Base-by-base conservation (phyloP, 1,284 basidiomycete genomes). In the Apiotrichum sp. region DNA sequence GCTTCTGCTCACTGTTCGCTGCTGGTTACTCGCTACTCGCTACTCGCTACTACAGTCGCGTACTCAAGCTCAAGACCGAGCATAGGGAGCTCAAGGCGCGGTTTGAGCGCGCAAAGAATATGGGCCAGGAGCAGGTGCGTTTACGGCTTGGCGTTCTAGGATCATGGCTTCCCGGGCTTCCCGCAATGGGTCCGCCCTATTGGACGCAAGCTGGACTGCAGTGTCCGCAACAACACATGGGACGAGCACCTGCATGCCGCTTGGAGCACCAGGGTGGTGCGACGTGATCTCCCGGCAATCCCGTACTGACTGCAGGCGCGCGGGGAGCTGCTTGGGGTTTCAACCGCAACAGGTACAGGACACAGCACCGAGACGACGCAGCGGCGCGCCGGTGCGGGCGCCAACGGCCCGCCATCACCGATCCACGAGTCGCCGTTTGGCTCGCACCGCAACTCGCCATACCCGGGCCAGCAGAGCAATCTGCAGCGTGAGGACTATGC, bases 401-500 rank as follows among this genome's bases (percentile, higher is more conserved):
- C 40, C 6, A 86, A 65, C 81, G 86, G 46, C 82, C 78, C 80
- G 5, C 73, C 81, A 10, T 62, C 73, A 8, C 66, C 67, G 42
- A 56, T 70, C 41, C 64, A 67, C 54, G 68, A 74, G 56, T 72
- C 73, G 8, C 72, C 69, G 6, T 72, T 72, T 50, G 61, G 33
- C n/a, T 48, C 47, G 7, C 35, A 38, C 6, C 47, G 60, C 71
- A 78, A 72, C 68, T 50, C 80, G 68, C 77, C 83, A 50, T 66
- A 61, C 22, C 35, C 44, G 22, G 43, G 36, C 35, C 65, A 78
- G 22, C 74, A 80, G 10, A 11, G 14, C 40, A 38, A 38, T 13
- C 36, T 38, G 6, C 62, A 63, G 41, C 81, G 89, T 47, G 87
- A 90, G 62, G 80, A 84, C 57, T 83, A 87, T 53, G 90, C 89